Conservation (phyloP, 2,329 filamentous ascomycete genomes). For the Stagonosporopsis vannaccii region DNA sequence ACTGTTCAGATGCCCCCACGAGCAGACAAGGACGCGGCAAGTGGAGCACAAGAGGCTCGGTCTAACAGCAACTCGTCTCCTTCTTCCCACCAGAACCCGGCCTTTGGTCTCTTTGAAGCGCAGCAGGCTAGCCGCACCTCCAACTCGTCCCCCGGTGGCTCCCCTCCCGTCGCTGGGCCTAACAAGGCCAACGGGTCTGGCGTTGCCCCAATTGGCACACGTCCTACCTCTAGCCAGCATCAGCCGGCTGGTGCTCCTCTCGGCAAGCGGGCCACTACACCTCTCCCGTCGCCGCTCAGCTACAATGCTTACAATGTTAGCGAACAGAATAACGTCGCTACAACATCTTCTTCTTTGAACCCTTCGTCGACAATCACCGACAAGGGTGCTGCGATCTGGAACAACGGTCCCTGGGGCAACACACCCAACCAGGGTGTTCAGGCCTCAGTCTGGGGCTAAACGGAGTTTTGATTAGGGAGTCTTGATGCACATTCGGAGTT, state of each 20-base stretch:
- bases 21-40: slow-evolving; percentile 53
- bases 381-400: slow-evolving; percentile 67
- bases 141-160: slow-evolving; percentile 83
- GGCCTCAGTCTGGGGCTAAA: slow-evolving; percentile 91
- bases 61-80: slow-evolving; percentile 88
- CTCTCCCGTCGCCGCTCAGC: slow-evolving; percentile 86
- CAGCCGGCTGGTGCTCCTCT: slow-evolving; percentile 66
- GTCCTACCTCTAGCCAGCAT: slow-evolving; percentile 70
- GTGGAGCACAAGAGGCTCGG: slow-evolving; percentile 67
- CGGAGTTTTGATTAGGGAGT: slow-evolving; percentile 46
- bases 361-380: slow-evolving; percentile 56
- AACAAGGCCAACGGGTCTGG: slow-evolving; percentile 67
- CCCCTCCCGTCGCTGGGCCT: slow-evolving; percentile 73
- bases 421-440: slow-evolving; percentile 75
- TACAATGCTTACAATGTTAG: slow-evolving; percentile 66
- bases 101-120: slow-evolving; percentile 57
- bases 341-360: slow-evolving; percentile 65
- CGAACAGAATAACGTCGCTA: slow-evolving; percentile 57
- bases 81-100: slow-evolving; percentile 66
- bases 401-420: slow-evolving; percentile 84
- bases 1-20: slow-evolving; percentile 61
- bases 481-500: slow-evolving; percentile 52
- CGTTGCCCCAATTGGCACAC: slow-evolving; percentile 92
- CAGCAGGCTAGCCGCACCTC: slow-evolving; percentile 80
- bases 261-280: slow-evolving; percentile 86